A percentile compares a stretch with the other conserved stretches of the same genome.
Conservation (phyloP, 1,139 yeast species). For the Taphrina wiesneri region DNA sequence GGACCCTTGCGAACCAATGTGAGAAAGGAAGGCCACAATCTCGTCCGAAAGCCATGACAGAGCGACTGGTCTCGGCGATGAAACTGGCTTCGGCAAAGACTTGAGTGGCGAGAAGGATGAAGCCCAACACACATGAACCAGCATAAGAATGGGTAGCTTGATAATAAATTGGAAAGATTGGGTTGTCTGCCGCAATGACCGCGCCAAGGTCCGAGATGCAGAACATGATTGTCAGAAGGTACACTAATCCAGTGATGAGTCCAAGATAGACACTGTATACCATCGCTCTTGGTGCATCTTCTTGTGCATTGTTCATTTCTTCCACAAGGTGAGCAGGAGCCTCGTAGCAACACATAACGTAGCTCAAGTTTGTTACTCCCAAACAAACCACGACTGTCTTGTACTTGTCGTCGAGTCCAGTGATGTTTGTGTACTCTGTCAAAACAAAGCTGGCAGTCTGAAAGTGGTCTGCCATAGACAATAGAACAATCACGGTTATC, state of each 20-base stretch:
- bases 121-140: slow-evolving; percentile 65
- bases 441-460: slow-evolving; percentile 42
- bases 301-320: slow-evolving; percentile 62
- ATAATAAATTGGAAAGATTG: slow-evolving; percentile 58
- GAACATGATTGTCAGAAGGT: slow-evolving; percentile 67
- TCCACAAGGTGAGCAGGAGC: slow-evolving; percentile 80
- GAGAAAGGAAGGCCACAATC: slow-evolving; percentile 77
- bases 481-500: slow-evolving; percentile 40
- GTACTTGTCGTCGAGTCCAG: slow-evolving; percentile 40
- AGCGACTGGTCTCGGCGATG: slow-evolving; percentile 78
- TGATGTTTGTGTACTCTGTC: slow-evolving; percentile 39
- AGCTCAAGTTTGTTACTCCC: slow-evolving; percentile 75
- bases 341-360: slow-evolving; percentile 79
- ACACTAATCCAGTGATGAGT: slow-evolving; percentile 66
- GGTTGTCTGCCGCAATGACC: slow-evolving; percentile 61
- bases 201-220: slow-evolving; percentile 71
- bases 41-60: slow-evolving; percentile 79
- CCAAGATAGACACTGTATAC: slow-evolving; percentile 65
- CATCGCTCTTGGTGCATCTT: slow-evolving; percentile 76
- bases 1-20: slow-evolving; percentile 64
- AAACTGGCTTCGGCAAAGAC: slow-evolving; percentile 73
- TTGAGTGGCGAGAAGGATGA: slow-evolving; percentile 69
- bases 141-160: slow-evolving; percentile 58
- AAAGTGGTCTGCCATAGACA: slow-evolving; percentile 41
- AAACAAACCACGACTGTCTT: slow-evolving; percentile 44